Evolutionary conservation across 2,329 filamentous ascomycete genomes (phyloP).

Genomic region (Sarocladiaceae sp.): DNA sequence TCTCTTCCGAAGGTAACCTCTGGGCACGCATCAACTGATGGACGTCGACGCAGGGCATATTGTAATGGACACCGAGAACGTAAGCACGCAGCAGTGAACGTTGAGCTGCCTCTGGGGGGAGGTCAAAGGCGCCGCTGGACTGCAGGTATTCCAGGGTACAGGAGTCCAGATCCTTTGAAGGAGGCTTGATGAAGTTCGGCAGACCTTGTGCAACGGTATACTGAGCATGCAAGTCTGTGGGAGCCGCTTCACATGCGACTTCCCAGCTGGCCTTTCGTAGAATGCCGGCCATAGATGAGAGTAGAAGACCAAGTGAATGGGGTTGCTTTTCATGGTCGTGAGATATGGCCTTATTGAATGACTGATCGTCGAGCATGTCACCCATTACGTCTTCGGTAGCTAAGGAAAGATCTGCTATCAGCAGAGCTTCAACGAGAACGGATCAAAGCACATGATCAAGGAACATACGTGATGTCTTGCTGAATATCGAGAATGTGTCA

Average conservation of each 20-base stretch:
- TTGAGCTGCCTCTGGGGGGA: not conserved
- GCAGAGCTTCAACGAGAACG: too few relatives aligned
- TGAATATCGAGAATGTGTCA: not conserved
- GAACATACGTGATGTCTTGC: not conserved
- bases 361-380: too few relatives aligned
- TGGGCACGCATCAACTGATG: not conserved
- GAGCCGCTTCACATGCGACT: not conserved
- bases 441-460: not conserved
- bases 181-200: not conserved
- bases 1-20: not conserved
- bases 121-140: not conserved
- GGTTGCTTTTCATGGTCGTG: not conserved
- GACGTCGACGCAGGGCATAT: not conserved
- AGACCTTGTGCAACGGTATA: not conserved
- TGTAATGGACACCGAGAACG: not conserved
- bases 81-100: not conserved
- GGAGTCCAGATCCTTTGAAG: not conserved
- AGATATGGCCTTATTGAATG: too few relatives aligned
- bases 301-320: not conserved
- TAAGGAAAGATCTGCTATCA: too few relatives aligned
- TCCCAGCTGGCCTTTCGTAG: not conserved
- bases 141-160: not conserved
- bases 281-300: not conserved
- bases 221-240: not conserved
- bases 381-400: not conserved